Percentiles rank a stretch among this genome's conserved stretches.
Conservation (phyloP, 2,329 filamentous ascomycete genomes). For the Niveomyces coronatus region DNA sequence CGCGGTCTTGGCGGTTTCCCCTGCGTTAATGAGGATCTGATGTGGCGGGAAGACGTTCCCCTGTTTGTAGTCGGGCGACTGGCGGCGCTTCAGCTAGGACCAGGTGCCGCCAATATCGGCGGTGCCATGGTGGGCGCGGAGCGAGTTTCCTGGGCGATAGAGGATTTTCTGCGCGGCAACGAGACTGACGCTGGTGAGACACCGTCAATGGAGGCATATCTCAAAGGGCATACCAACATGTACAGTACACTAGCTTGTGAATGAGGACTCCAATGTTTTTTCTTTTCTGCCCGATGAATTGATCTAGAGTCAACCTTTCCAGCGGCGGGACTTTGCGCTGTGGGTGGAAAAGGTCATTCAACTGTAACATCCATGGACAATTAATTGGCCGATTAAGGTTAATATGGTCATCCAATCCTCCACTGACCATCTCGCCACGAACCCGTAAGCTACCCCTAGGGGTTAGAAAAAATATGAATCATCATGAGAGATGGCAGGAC, state of each 20-base stretch:
- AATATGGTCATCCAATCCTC: no score
- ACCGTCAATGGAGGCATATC: slow-evolving; percentile 4
- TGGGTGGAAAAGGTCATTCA: no score
- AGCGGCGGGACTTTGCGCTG: no score
- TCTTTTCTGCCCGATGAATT: no score
- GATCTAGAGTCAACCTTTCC: no score
- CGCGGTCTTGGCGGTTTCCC: slow-evolving; percentile 55
- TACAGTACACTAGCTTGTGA: slow-evolving; percentile 6
- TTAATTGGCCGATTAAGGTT: no score
- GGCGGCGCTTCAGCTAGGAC: slow-evolving; percentile 57
- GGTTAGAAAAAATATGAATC: no score
- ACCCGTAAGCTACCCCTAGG: no score
- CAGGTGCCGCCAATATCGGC: slow-evolving; percentile 63
- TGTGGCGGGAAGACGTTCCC: slow-evolving; percentile 64
- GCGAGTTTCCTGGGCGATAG: slow-evolving; percentile 59
- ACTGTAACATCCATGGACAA: no score
- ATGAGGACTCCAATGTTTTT: no score
- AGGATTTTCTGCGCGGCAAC: slow-evolving; percentile 35
- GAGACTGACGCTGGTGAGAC: slow-evolving; percentile 10
- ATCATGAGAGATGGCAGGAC: no score
- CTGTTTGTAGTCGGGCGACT: slow-evolving; percentile 61
- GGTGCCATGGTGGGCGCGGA: slow-evolving; percentile 65
- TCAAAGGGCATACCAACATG: slow-evolving; percentile 9
- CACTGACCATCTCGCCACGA: no score
- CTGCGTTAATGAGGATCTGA: slow-evolving; percentile 64